These are phyloP conservation scores for Crataegus laevigata DNA, from an alignment of 306 rosid species.

Conservation along the genomic window DNA sequence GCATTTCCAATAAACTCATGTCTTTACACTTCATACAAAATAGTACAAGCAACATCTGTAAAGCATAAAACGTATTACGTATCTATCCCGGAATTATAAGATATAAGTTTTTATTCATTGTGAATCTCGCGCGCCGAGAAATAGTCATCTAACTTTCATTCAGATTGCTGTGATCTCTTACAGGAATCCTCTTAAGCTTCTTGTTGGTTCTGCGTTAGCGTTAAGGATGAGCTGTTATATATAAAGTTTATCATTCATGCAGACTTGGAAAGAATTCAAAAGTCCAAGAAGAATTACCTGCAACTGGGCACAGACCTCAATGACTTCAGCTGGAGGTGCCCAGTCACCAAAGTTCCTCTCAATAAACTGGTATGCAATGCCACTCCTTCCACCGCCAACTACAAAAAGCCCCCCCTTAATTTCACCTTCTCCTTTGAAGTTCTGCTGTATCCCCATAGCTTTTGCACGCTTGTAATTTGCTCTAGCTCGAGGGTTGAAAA, in stretches of 20 bases:
- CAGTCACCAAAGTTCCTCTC: constrained; percentile 95
- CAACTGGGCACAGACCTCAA: constrained; percentile 60
- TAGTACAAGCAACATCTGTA: not conserved
- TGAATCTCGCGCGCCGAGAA: not conserved
- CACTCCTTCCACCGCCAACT: constrained; percentile 60
- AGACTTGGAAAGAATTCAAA: not conserved
- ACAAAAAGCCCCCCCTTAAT: constrained; percentile 82
- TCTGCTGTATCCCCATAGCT: constrained; percentile 45
- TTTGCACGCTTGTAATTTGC: constrained; percentile 81
- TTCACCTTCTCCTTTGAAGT: constrained; percentile 87
- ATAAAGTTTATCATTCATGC: constrained; percentile 2
- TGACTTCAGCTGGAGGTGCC: constrained; percentile 81
- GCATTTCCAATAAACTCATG: not conserved
- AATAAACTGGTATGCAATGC: constrained; percentile 81
- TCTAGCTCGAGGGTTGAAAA: constrained; percentile 68
- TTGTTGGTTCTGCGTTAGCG: constrained; percentile 42
- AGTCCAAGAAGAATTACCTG: constrained; percentile 37
- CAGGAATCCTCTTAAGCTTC: constrained; percentile 27
- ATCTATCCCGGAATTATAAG: not conserved
- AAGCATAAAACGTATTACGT: not conserved
- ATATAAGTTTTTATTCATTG: not conserved
- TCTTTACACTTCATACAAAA: not conserved
- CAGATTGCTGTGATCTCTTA: constrained; percentile 14
- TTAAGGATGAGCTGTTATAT: constrained; percentile 20
- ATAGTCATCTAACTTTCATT: not conserved